Evolutionary conservation across 2,329 filamentous ascomycete species (phyloP).

Genomic region (Paecilomyces sp.): DNA sequence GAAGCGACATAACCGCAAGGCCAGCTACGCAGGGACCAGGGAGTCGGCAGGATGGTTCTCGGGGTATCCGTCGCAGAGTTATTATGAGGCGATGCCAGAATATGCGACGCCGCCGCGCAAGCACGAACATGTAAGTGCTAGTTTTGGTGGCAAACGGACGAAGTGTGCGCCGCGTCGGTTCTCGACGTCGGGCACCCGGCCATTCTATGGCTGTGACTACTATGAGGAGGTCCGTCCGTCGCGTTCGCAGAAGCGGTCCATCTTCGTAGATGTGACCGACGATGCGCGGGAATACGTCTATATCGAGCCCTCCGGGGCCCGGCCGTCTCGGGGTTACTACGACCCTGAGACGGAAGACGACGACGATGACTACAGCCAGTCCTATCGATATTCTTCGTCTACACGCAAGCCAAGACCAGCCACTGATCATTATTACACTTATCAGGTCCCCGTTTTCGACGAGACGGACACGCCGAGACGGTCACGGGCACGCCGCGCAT

Average conservation of each 20-base stretch:
- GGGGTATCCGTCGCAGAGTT: slow-evolving; percentile 38
- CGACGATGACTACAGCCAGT: slow-evolving; percentile 15
- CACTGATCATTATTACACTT: slow-evolving; percentile 47
- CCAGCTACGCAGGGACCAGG: slow-evolving; percentile 46
- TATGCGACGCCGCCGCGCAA: slow-evolving; percentile 47
- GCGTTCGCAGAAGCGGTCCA: slow-evolving; percentile 43
- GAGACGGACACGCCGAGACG: slow-evolving; percentile 43
- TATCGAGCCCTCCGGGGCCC: slow-evolving; percentile 38
- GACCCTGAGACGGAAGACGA: slow-evolving; percentile 11
- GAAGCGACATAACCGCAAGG: slow-evolving; percentile 50
- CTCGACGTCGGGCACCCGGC: slow-evolving; percentile 38
- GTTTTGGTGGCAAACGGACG: slow-evolving; percentile 32
- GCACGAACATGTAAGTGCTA: slow-evolving; percentile 63
- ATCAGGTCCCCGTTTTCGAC: slow-evolving; percentile 50
- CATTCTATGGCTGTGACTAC: slow-evolving; percentile 18
- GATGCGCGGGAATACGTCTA: slow-evolving; percentile 44
- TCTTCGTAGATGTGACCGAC: slow-evolving; percentile 51
- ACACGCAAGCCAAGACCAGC: slow-evolving; percentile 35
- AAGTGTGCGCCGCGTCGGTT: slow-evolving; percentile 32
- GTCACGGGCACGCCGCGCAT: slow-evolving; percentile 48
- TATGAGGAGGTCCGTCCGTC: slow-evolving; percentile 25
- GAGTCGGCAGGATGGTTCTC: slow-evolving; percentile 37
- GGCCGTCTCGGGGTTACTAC: slow-evolving; percentile 17
- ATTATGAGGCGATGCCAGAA: slow-evolving; percentile 41
- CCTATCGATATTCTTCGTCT: slow-evolving; percentile 21